Base-by-base conservation (phyloP, 2,329 filamentous ascomycete species). In the Fusarium sp. region DNA sequence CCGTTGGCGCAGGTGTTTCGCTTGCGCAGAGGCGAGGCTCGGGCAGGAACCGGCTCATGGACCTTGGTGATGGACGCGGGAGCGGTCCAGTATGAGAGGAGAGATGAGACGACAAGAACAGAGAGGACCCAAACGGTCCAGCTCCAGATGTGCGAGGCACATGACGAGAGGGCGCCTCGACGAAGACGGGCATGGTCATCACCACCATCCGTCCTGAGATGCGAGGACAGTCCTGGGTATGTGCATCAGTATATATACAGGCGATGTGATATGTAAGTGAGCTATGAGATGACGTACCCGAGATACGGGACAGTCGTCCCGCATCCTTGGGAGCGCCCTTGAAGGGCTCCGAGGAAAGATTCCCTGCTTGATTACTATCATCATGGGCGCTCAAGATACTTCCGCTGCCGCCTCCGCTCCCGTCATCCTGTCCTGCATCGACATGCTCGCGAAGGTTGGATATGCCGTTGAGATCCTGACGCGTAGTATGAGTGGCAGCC, bases 381-480 rank as follows among this genome's bases (percentile, higher is more conserved):
- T 71, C 68, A 14, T 64, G 49, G 11, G 66, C 63, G n/a, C 65
- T 63, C 10, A 65, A 19, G 27, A 58, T 29, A 7, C 63, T 49
- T 9, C 67, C 68, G 8, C 60, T 57, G 36, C 62, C 67, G 17
- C 69, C 71, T 15, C 67, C 71, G 13, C 66, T 70, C 37, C 65
- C 71, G 53, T 70, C 71, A 52, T 76, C 73, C 65, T 75, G 71
- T 44, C 66, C 65, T 57, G 75, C 71, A 33, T 75, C 71, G 25
- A 78, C 73, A 57, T 76, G 75, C 65, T 79, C 77, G 19, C 82
- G 79, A 17, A 79, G 71, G 70, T 85, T 85, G 63, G 80, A 75
- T 60, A 82, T 81, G 60, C 82, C 82, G 59, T 84, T 84, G 55
- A 84, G 74, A 68, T 85, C 82, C 74, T 84, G 78, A 64, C 82